These are phyloP conservation scores for Fusarium fracticaudum DNA, from an alignment of 2,329 filamentous ascomycete species.

Conservation along the genomic window DNA sequence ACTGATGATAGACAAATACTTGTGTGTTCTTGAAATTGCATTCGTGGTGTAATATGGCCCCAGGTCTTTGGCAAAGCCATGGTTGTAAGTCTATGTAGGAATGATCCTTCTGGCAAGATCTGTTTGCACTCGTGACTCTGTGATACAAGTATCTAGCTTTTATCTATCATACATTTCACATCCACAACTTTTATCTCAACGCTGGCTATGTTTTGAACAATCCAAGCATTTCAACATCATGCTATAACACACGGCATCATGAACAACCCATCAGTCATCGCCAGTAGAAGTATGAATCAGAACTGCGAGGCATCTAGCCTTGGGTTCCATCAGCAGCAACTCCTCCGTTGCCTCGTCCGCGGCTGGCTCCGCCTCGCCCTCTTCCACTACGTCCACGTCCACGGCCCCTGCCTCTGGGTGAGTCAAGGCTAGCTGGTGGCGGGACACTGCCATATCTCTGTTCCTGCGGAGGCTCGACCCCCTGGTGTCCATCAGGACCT, in stretches of 20 bases:
- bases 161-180: conserved; percentile 37
- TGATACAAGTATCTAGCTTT: conserved; percentile 35
- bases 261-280: background rate
- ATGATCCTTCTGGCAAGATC: conserved; percentile 1
- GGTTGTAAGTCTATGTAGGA: background rate
- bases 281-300: background rate
- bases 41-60: conserved; percentile 31
- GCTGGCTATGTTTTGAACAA: conserved; percentile 9
- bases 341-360: conserved; percentile 47
- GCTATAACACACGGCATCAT: conserved; percentile 9
- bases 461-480: conserved; percentile 28
- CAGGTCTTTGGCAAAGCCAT: conserved; percentile 14
- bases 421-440: conserved; percentile 67
- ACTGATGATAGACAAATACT: conserved; percentile 12
- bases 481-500: conserved; percentile 26
- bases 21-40: background rate
- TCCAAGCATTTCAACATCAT: conserved; percentile 3
- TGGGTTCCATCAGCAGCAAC: conserved; percentile 30
- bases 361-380: conserved; percentile 48
- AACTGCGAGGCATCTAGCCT: conserved; percentile 26
- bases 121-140: conserved; percentile 35
- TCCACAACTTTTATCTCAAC: conserved; percentile 7
- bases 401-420: conserved; percentile 52
- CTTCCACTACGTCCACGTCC: conserved; percentile 54
- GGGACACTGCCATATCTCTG: conserved; percentile 65